phyloP scores from a whole-genome alignment of 305 asterid species.

The Fraxinus xanthoxyloides region DNA sequence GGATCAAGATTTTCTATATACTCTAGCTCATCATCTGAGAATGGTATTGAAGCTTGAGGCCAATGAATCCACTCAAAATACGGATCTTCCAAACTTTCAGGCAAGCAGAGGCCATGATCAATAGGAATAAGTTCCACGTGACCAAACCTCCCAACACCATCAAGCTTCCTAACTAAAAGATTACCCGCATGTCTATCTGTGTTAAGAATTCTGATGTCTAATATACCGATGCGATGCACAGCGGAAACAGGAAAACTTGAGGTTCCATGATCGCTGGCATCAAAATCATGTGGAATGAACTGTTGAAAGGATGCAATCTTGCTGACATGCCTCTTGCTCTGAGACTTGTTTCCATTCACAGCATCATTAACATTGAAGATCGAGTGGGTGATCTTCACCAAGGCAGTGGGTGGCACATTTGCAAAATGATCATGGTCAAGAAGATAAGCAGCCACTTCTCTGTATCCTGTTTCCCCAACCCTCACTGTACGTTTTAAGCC shows the following conservation, averaged over 20 bases:
- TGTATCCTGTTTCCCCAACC: slow-evolving; percentile 92
- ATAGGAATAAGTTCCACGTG: slow-evolving; percentile 89
- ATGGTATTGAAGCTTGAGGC: slow-evolving; percentile 97
- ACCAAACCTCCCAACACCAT: slow-evolving; percentile 72
- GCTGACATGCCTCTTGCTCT: slow-evolving; percentile 58
- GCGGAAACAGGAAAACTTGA: slow-evolving; percentile 87
- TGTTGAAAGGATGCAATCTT: slow-evolving; percentile 92
- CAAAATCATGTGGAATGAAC: slow-evolving; percentile 79
- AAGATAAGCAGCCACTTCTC: slow-evolving; percentile 97
- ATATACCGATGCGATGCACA: slow-evolving; percentile 91
- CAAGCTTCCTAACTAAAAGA: slow-evolving; percentile 88
- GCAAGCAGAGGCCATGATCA: slow-evolving; percentile 96
- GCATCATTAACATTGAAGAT: slow-evolving; percentile 86
- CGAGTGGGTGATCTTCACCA: slow-evolving; percentile 88
- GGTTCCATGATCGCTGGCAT: slow-evolving; percentile 95
- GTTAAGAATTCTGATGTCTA: slow-evolving; percentile 83
- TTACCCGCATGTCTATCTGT: slow-evolving; percentile 40
- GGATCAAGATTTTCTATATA: slow-evolving; percentile 76
- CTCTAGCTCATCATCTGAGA: slow-evolving; percentile 89
- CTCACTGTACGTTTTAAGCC: slow-evolving; percentile 83
- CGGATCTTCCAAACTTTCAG: slow-evolving; percentile 92
- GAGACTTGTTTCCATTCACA: slow-evolving; percentile 61
- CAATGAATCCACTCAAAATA: slow-evolving; percentile 98
- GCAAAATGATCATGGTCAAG: slow-evolving; percentile 84
- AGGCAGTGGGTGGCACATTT: slow-evolving; percentile 89